Evolutionary conservation across 345 rosid species (phyloP).

Genomic region (Ceriops zippeliana): DNA sequence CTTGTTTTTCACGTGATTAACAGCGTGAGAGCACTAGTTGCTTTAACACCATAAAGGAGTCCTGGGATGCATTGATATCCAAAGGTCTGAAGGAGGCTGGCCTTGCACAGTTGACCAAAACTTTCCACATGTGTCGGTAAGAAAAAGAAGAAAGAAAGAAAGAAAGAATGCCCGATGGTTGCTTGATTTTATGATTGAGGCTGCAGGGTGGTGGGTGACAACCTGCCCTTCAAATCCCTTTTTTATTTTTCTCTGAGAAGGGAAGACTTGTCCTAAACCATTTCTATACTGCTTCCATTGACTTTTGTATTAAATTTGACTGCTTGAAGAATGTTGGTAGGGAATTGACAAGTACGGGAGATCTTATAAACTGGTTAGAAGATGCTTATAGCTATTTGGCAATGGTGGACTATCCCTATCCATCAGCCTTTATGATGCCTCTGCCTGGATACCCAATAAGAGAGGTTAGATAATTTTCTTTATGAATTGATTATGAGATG

Average conservation of each 20-base stretch:
- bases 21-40: constrained; percentile 89
- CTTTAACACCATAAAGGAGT: constrained; percentile 67
- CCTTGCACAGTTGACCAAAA: constrained; percentile 55
- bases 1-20: background rate
- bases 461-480: constrained; percentile 53
- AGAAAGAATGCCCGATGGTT: background rate
- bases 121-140: constrained; percentile 74
- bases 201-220: background rate
- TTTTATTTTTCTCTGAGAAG: background rate
- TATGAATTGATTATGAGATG: background rate
- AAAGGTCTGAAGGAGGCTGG: constrained; percentile 73
- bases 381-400: constrained; percentile 89
- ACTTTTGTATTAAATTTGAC: constrained; percentile 9
- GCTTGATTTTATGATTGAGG: background rate
- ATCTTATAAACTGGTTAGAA: constrained; percentile 71
- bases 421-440: constrained; percentile 86
- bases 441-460: constrained; percentile 89
- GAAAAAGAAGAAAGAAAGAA: constrained; percentile 11
- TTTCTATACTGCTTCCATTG: background rate
- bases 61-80: constrained; percentile 57
- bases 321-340: constrained; percentile 37
- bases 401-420: constrained; percentile 89
- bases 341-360: constrained; percentile 51
- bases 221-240: background rate
- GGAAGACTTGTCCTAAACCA: background rate